A percentile compares a stretch with the other conserved stretches of the same genome.
These are phyloP conservation scores for Epithele typhae DNA, from an alignment of 768 basidiomycete genomes.

Conservation along the genomic window DNA sequence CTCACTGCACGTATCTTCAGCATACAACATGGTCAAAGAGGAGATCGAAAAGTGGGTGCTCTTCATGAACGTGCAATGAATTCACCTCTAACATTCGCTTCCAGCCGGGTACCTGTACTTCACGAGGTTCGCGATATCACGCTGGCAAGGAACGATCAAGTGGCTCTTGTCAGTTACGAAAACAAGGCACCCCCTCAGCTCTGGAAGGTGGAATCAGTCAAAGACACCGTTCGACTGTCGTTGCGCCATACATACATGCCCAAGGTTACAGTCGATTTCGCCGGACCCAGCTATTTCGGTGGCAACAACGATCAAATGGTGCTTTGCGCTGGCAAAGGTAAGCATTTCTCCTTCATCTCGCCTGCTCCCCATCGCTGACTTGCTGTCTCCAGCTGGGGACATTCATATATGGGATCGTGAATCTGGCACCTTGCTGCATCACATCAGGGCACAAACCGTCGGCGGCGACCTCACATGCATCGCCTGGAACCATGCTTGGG, in stretches of 20 bases:
- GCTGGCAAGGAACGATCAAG: constrained; percentile 51
- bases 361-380: too few relatives aligned
- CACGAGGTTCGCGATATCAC: constrained; percentile 73
- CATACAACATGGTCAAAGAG: constrained; percentile 62
- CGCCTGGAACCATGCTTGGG: constrained; percentile 70
- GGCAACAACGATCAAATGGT: constrained; percentile 77
- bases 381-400: constrained; percentile 74
- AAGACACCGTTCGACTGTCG: constrained; percentile 36
- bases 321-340: constrained; percentile 73
- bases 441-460: constrained; percentile 51
- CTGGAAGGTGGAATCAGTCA: constrained; percentile 66
- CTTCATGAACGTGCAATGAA: not conserved
- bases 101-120: constrained; percentile 66
- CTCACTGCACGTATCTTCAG: constrained; percentile 30
- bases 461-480: constrained; percentile 73
- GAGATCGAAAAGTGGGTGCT: constrained; percentile 58
- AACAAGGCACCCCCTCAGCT: constrained; percentile 77
- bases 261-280: constrained; percentile 63
- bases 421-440: constrained; percentile 66
- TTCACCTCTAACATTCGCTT: not conserved
- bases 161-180: constrained; percentile 71
- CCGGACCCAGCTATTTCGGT: constrained; percentile 80
- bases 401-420: constrained; percentile 87
- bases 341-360: too few relatives aligned
- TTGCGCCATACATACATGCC: constrained; percentile 73